Conservation (phyloP, 345 rosid species). For the Rhodamnia argentea region DNA sequence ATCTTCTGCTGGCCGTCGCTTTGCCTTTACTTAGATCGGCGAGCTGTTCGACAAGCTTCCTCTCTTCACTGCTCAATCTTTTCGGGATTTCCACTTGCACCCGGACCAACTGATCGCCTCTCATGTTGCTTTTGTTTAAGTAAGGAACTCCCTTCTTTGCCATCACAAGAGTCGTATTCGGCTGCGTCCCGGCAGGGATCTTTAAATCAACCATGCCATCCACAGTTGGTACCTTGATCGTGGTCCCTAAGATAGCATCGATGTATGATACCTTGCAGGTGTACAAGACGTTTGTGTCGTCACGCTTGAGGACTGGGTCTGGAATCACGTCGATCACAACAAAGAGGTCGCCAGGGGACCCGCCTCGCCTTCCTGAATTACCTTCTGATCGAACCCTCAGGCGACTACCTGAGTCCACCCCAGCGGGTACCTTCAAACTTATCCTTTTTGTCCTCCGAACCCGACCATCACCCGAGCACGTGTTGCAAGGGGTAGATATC, state of each 20-base stretch:
- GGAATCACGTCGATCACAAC: conserved; percentile 77
- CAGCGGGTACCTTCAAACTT: conserved; percentile 89
- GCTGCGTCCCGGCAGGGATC: conserved; percentile 93
- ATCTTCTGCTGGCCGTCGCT: conserved; percentile 65
- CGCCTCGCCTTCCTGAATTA: conserved; percentile 87
- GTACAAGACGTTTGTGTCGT: conserved; percentile 75
- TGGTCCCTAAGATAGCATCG: conserved; percentile 89
- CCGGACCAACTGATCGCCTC: conserved; percentile 95
- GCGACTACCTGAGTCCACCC: conserved; percentile 93
- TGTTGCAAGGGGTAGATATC: conserved; percentile 56
- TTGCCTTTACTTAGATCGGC: conserved; percentile 85
- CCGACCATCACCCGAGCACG: conserved; percentile 89
- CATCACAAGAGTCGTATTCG: conserved; percentile 89
- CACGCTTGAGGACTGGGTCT: conserved; percentile 76
- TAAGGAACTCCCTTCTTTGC: conserved; percentile 92
- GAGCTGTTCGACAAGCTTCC: conserved; percentile 77
- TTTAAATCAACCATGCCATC: conserved; percentile 91
- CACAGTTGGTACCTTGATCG: conserved; percentile 80
- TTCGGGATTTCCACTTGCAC: conserved; percentile 98
- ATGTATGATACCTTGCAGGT: conserved; percentile 83
- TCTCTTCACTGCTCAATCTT: conserved; percentile 77
- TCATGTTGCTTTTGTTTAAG: conserved; percentile 74
- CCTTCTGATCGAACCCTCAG: conserved; percentile 95
- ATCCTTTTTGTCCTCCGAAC: conserved; percentile 83
- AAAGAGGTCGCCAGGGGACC: conserved; percentile 86